phyloP scores from a whole-genome alignment of 805 yeast genomes.

The Hagleromyces aurorensis region DNA sequence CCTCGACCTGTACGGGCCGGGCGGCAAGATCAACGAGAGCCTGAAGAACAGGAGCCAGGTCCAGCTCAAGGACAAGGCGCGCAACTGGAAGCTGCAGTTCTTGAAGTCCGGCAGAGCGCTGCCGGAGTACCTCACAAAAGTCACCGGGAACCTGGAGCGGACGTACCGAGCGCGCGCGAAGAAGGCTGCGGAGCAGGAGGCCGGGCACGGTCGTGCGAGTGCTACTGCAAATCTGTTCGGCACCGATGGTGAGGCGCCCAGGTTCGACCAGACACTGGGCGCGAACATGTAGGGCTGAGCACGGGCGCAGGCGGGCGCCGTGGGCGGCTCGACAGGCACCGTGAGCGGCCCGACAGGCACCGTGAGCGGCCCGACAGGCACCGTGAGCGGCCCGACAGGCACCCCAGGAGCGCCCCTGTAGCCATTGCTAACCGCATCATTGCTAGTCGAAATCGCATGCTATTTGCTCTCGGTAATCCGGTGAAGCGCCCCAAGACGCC shows the following conservation, averaged over 20 bases:
- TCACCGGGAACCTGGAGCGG: slow-evolving; percentile 77
- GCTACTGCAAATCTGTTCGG: slow-evolving; percentile 14
- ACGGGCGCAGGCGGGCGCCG: too few relatives aligned
- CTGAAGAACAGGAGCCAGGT: slow-evolving; percentile 84
- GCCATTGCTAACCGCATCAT: too few relatives aligned
- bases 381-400: too few relatives aligned
- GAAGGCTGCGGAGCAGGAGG: slow-evolving; percentile 1
- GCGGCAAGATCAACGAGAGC: slow-evolving; percentile 77
- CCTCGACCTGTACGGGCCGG: slow-evolving; percentile 85
- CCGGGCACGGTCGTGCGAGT: slow-evolving; percentile 7
- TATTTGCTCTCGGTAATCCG: too few relatives aligned
- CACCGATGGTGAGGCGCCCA: slow-evolving; percentile 11
- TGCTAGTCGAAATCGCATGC: too few relatives aligned
- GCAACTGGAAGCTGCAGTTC: slow-evolving; percentile 89
- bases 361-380: too few relatives aligned
- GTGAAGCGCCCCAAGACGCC: too few relatives aligned
- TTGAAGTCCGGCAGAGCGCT: slow-evolving; percentile 66
- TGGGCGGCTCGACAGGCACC: too few relatives aligned
- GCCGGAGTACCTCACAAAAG: slow-evolving; percentile 72
- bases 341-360: too few relatives aligned
- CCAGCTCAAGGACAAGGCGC: slow-evolving; percentile 91
- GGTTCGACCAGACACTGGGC: slow-evolving; percentile 21
- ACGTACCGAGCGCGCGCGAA: slow-evolving; percentile 37
- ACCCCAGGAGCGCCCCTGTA: too few relatives aligned
- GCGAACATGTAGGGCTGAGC: slow-evolving; percentile 10